Conservation (phyloP, 495 filamentous ascomycete genomes). For the Penicillium dipodomyicola region DNA sequence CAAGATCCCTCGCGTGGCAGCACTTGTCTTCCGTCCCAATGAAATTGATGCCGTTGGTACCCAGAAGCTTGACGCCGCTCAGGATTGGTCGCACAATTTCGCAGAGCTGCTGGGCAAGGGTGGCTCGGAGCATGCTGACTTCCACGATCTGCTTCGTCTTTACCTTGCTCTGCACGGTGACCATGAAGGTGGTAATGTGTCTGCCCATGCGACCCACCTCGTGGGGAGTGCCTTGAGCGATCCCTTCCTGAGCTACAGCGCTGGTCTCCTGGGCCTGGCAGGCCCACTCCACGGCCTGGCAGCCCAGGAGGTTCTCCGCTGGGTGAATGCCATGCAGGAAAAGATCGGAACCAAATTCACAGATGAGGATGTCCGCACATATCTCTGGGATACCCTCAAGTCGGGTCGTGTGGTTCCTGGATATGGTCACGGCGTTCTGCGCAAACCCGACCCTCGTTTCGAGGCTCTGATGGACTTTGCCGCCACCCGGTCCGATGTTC, state of each 20-base stretch:
- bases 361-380: conserved; percentile 74
- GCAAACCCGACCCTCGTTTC: conserved; percentile 95
- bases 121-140: conserved; percentile 80
- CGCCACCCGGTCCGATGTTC: conserved; percentile 75
- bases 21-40: conserved; percentile 91
- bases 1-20: conserved; percentile 94
- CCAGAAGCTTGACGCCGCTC: conserved; percentile 50
- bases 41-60: conserved; percentile 63
- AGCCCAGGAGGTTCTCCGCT: conserved; percentile 95
- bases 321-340: conserved; percentile 92
- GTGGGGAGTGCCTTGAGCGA: conserved; percentile 95
- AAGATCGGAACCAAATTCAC: conserved; percentile 75
- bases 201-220: conserved; percentile 93
- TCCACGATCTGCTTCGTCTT: conserved; percentile 89
- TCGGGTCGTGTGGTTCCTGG: conserved; percentile 94
- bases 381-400: conserved; percentile 90
- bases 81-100: conserved; percentile 99
- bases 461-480: conserved; percentile 97
- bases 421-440: conserved; percentile 96
- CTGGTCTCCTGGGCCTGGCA: conserved; percentile 90
- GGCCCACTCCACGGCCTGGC: conserved; percentile 94
- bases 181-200: conserved; percentile 98
- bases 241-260: conserved; percentile 93
- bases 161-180: conserved; percentile 97
- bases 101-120: conserved; percentile 93